Base-by-base conservation (phyloP, 805 yeast genomes). In the Komagataella pastoris region DNA sequence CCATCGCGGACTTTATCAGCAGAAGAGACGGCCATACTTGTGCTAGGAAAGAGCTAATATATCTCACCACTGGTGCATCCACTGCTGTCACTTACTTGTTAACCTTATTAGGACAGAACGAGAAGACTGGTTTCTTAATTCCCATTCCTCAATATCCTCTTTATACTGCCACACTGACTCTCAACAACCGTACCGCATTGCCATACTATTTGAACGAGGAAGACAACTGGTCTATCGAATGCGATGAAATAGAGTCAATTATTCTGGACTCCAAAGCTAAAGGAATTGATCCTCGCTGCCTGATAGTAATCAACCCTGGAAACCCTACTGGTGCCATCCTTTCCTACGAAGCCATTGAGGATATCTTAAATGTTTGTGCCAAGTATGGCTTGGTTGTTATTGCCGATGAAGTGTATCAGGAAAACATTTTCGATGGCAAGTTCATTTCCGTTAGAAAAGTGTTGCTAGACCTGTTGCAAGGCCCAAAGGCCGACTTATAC, bases 131-230 rank as follows among this genome's bases (percentile, higher is more conserved):
- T 77, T 86, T 72, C 62, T 69, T 95, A 67, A 89, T 93, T 57
- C 99, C 99, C 36, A 91, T 93, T 58, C 99, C 99, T 12, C 99
- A 93, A 70, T 93, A 93, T 65, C 99, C 99, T 3, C 75, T 93
- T 54, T 93, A 93, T 70, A 88, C 97, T 3, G 99, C 99, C n/a
- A 76, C 96, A 3, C 74, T 93, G 59, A 84, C 97, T 2, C 73
- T 95, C 61, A 85, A 85, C 62, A 80, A 85, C 59, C 80, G 96
- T 18, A 78, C 83, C 24, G 85, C 95, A 8, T 74, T 93, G 49
- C 95, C 96, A 17, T 93, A 93, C 69, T 88, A 78, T 61, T 72
- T 93, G 58, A 82, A 88, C 55, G 99, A 93, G 70, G 67, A 74
- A 44, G 72, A 80, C 43, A 77, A 81, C 58, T 93, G 99, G 99